These are phyloP conservation scores for Gryganskiella cystojenkinii DNA, from an alignment of 192 early-diverging fungal species.

Conservation along the genomic window DNA sequence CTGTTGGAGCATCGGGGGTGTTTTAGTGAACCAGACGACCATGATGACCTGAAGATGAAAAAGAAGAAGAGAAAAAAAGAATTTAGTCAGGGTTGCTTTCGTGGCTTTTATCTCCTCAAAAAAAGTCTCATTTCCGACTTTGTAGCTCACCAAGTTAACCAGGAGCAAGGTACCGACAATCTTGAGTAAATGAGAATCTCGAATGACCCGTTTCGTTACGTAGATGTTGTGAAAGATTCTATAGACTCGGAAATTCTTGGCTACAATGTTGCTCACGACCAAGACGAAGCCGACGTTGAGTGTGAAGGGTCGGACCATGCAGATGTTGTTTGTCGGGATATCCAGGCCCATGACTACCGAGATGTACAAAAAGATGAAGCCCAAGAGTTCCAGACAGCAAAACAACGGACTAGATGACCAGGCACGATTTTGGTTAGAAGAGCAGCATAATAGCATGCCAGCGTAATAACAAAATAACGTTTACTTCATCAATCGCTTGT, in stretches of 20 bases:
- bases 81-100: too few species aligned
- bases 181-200: conserved; percentile 56
- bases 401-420: conserved; percentile 62
- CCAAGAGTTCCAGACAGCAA: conserved; percentile 61
- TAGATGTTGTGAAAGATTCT: conserved; percentile 66
- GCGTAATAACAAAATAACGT: neutral
- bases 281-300: conserved; percentile 57
- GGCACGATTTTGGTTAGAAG: neutral
- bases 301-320: conserved; percentile 47
- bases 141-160: conserved; percentile 46
- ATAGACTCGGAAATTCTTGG: conserved; percentile 65
- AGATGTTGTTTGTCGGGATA: conserved; percentile 48
- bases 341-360: conserved; percentile 52
- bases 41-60: conserved; percentile 44
- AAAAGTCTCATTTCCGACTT: too few species aligned
- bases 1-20: conserved; percentile 39
- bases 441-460: neutral
- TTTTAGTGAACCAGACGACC: conserved; percentile 42
- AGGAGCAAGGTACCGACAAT: conserved; percentile 50
- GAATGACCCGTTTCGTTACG: conserved; percentile 59
- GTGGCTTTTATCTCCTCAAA: too few species aligned
- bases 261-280: conserved; percentile 61
- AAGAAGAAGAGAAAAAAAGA: neutral
- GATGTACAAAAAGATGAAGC: conserved; percentile 58
- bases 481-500: neutral